Base-by-base conservation (phyloP, 306 rosid species). In the Cicer yamashitae region DNA sequence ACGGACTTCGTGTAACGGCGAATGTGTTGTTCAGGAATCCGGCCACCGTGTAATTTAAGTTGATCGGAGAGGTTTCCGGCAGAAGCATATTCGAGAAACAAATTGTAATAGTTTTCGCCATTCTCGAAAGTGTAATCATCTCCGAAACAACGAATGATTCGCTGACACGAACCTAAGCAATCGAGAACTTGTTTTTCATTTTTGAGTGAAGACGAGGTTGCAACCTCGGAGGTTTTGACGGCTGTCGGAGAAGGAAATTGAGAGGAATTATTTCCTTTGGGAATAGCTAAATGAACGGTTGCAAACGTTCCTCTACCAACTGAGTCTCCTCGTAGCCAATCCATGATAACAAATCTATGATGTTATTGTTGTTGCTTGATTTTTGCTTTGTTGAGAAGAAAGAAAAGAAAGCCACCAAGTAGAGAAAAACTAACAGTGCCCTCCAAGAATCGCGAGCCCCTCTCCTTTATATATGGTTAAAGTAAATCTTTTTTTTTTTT, bases 241-340 rank as follows among this genome's bases (percentile, higher is more conserved):
- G 81, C 99, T 81, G 91, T 74, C 1, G 84, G 54, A 13, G 91
- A 66, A 17, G 86, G 69, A 62, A 74, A 45, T 0, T 7, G 68
- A 63, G 53, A 3, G 3, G 53, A 41, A 6, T 13, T 18, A 0
- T 9, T 25, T 1, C 5, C 56, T 14, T 51, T 80, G 53, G 90
- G 83, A 34, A 69, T 37, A 0, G 88, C 93, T 25, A 87, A 58
- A 82, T 54, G 72, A 67, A 96, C 84, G 0, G 91, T 87, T 2
- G 93, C 96, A n/a, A 96, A 96, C 70, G 90, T 92, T 3, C 99
- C 99, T 51, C 84, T 58, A 6, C 99, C 99, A 43, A 96, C 50
- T 0, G 82, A 66, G 10, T 86, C 69, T 34, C 99, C 96, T 57
- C 99, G 92, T 84, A 83, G 38, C 99, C 98, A 96, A 65, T 86